Evolutionary conservation across 1,284 basidiomycete genomes (phyloP).

Genomic region (Trichosporon sp.): DNA sequence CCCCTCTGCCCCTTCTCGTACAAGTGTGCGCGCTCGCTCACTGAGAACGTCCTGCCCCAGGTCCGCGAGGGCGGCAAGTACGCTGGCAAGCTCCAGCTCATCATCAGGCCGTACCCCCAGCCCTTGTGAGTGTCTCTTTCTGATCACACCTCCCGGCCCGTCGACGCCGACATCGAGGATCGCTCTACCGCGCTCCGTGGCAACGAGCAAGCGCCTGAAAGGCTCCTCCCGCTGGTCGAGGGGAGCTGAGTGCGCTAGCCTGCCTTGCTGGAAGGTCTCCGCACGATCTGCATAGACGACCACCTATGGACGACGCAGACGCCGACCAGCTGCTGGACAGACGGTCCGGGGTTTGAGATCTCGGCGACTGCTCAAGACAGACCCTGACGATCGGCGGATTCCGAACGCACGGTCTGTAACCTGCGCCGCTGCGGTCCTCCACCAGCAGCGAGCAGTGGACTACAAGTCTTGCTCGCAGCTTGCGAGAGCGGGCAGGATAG

Average conservation of each 20-base stretch:
- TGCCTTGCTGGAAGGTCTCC: not conserved
- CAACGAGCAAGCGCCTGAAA: no score
- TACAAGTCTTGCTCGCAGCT: no score
- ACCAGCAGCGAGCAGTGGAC: not conserved
- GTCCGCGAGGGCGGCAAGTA: constrained; percentile 58
- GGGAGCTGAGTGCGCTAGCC: no score
- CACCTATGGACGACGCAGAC: not conserved
- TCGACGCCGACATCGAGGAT: no score
- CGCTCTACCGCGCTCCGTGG: no score
- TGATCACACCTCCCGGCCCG: no score
- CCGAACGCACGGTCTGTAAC: not conserved
- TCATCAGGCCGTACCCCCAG: constrained; percentile 73
- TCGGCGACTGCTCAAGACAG: not conserved
- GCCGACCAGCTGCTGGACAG: not conserved
- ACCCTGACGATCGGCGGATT: not conserved
- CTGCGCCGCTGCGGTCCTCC: not conserved
- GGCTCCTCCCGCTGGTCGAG: no score
- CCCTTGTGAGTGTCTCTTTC: constrained; percentile 48
- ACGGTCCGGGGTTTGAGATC: not conserved
- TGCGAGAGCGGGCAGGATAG: no score
- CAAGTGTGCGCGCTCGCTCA: constrained; percentile 47
- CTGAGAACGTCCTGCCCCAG: constrained; percentile 48
- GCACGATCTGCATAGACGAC: not conserved
- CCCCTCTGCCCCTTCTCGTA: constrained; percentile 74
- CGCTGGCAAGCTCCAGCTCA: constrained; percentile 68